Base-by-base conservation (phyloP, 768 basidiomycete genomes). In the Mycena crocata region DNA sequence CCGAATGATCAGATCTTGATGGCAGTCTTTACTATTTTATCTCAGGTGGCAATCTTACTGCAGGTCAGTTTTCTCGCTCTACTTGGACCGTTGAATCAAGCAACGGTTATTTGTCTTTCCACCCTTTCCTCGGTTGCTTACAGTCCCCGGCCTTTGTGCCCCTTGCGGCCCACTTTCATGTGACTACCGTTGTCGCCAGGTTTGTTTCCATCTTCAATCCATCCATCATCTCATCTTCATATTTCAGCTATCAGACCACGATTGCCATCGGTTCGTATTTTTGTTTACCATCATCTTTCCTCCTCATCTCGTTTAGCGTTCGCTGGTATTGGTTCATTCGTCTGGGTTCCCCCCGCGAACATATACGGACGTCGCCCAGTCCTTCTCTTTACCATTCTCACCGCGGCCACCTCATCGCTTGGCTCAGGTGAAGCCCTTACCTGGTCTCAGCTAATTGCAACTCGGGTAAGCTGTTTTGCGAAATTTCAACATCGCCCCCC, bases 1-100 rank as follows among this genome's bases (percentile, higher is more conserved):
- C n/a, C n/a, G n/a, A n/a, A n/a, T n/a, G n/a, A n/a, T n/a, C n/a
- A n/a, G n/a, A n/a, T n/a, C n/a, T n/a, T n/a, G n/a, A n/a, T n/a
- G n/a, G n/a, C n/a, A n/a, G n/a, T n/a, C n/a, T n/a, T n/a, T n/a
- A n/a, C n/a, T 42, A 14, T 19, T 6, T 26, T 75, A 80, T 60
- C 82, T 81, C 49, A 80, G 15, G 79, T 82, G 35, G 79, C 80
- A 17, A 77, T 79, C 4, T 76, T 78, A 26, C 73, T 84, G 17
- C 12, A 79, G 76, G 24, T 66, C 51, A 59, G 57, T 59, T 66
- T 66, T 19, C 51, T 66, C 10, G 64, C 64, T 28, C 49, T 51
- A 6, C 64, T 66, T 7, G 64, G 64, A 3, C 64, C 64, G 1
- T 40, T 66, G 28, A 66, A 66, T 35, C 64, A 66, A n/a, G 64